A percentile compares a stretch with the other conserved stretches of the same genome.
These are phyloP conservation scores for Desmodesmus armatus DNA, from an alignment of 139 green algal genomes.

Conservation along the genomic window DNA sequence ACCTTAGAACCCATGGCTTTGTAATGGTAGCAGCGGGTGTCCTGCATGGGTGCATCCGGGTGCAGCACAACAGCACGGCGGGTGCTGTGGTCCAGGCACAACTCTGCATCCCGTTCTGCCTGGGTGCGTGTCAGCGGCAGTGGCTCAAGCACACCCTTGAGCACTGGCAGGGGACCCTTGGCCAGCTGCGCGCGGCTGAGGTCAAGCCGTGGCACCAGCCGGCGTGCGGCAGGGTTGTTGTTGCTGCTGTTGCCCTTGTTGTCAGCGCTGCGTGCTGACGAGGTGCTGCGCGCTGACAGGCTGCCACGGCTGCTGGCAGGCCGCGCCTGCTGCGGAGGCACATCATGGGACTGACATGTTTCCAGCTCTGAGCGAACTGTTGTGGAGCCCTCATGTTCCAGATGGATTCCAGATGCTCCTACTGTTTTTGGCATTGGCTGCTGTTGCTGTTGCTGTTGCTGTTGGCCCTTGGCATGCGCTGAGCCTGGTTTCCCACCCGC, in stretches of 20 bases:
- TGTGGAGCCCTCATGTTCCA: too few species aligned
- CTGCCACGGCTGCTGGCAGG: not conserved
- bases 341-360: too few species aligned
- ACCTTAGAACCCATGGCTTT: conserved; percentile 1
- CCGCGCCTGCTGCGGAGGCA: not conserved
- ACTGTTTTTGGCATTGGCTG: not conserved
- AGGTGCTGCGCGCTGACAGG: conserved; percentile 10
- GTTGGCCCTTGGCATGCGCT: not conserved
- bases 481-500: conserved; percentile 11
- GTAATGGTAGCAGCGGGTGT: conserved; percentile 48
- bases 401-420: not conserved
- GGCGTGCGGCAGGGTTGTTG: too few species aligned
- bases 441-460: conserved; percentile 13
- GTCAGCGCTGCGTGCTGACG: not conserved
- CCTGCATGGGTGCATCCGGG: conserved; percentile 22
- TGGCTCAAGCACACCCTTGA: not conserved
- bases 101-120: conserved; percentile 29
- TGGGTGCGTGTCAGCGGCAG: too few species aligned
- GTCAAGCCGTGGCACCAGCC: too few species aligned
- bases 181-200: not conserved
- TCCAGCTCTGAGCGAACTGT: too few species aligned
- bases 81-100: conserved; percentile 24
- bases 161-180: conserved; percentile 2
- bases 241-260: too few species aligned
- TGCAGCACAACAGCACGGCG: conserved; percentile 8